phyloP scores from a whole-genome alignment of 176 grass and related monocot species.

The Musa acuminata region DNA sequence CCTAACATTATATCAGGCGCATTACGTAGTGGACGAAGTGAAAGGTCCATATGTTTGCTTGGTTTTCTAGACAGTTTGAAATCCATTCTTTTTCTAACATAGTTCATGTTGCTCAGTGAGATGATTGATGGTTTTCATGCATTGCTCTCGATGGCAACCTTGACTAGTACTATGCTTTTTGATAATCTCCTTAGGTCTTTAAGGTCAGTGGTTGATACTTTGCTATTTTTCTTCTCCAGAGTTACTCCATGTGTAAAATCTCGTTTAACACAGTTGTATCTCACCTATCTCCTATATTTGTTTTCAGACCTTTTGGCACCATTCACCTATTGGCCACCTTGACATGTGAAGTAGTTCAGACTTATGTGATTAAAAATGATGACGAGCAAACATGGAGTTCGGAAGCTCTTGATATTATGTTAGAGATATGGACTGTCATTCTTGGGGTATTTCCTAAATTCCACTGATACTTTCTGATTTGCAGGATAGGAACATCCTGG shows the following conservation, averaged over 20 bases:
- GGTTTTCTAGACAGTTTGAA: conserved; percentile 14
- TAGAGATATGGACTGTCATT: conserved; percentile 95
- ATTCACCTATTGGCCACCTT: conserved; percentile 72
- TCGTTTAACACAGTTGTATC: conserved; percentile 25
- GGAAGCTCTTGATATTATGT: conserved; percentile 83
- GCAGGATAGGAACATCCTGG: background rate
- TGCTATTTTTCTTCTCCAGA: background rate
- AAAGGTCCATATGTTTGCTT: conserved; percentile 54
- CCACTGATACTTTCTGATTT: conserved; percentile 10
- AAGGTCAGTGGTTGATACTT: conserved; percentile 41
- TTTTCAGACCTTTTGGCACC: conserved; percentile 72
- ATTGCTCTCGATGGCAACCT: conserved; percentile 82
- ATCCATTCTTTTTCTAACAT: background rate
- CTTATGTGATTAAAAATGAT: conserved; percentile 43
- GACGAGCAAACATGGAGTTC: conserved; percentile 88
- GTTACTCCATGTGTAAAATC: background rate
- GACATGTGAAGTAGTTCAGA: conserved; percentile 83
- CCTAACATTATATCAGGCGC: conserved; percentile 58
- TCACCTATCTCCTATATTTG: background rate
- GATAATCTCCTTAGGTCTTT: conserved; percentile 76
- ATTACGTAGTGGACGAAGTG: conserved; percentile 62
- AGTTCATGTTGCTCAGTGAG: conserved; percentile 44
- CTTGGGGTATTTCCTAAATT: conserved; percentile 50
- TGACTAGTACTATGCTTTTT: conserved; percentile 63
- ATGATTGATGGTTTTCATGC: conserved; percentile 90